Evolutionary conservation across 352 stramenopile genomes (phyloP).

Genomic region (Globisporangium acanthophoron): DNA sequence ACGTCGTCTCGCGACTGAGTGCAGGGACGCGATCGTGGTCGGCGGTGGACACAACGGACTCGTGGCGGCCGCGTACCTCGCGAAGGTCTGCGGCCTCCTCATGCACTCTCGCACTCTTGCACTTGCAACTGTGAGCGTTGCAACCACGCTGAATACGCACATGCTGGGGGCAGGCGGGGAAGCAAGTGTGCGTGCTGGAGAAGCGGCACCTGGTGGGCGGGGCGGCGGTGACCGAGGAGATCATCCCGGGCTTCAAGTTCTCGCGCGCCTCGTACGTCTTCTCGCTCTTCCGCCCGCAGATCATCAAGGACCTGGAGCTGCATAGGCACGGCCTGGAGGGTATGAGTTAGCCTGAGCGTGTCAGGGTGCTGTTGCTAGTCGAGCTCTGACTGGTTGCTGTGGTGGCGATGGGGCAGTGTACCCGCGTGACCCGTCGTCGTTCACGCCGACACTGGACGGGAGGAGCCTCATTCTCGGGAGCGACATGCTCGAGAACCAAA

Average conservation of each 20-base stretch:
- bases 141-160: background rate
- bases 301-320: slow-evolving; percentile 87
- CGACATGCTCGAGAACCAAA: slow-evolving; percentile 70
- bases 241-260: slow-evolving; percentile 89
- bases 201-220: slow-evolving; percentile 84
- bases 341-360: slow-evolving; percentile 9
- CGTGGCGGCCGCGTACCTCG: slow-evolving; percentile 84
- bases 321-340: slow-evolving; percentile 69
- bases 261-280: slow-evolving; percentile 89
- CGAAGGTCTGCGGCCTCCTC: slow-evolving; percentile 36
- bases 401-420: slow-evolving; percentile 34
- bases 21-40: slow-evolving; percentile 85
- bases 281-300: slow-evolving; percentile 85
- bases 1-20: background rate
- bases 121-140: background rate
- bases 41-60: slow-evolving; percentile 89
- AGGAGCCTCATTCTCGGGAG: slow-evolving; percentile 75
- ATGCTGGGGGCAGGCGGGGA: slow-evolving; percentile 38
- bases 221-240: slow-evolving; percentile 88
- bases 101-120: background rate
- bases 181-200: slow-evolving; percentile 86
- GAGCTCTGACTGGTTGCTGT: background rate
- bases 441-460: slow-evolving; percentile 78
- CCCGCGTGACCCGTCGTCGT: slow-evolving; percentile 80
- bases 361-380: background rate